Percentiles rank a stretch among this genome's conserved stretches.
These are phyloP conservation scores for Backusella tuberculispora DNA, from an alignment of 192 early-diverging fungal genomes.

Conservation along the genomic window DNA sequence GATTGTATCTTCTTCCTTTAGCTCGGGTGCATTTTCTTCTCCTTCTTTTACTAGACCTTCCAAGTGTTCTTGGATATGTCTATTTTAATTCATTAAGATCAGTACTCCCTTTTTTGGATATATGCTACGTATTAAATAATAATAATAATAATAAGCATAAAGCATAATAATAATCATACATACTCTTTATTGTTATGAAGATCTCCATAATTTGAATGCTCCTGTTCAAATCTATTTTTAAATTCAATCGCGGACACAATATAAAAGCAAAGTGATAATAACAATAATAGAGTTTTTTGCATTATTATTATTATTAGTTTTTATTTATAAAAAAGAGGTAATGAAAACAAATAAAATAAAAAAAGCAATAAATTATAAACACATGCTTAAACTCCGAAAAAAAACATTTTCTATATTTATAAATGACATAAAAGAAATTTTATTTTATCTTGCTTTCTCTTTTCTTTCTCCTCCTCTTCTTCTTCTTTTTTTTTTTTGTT, in stretches of 20 bases:
- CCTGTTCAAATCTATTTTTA: slow-evolving; percentile 26
- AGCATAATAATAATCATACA: background rate
- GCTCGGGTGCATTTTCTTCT: slow-evolving; percentile 36
- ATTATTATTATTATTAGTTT: background rate
- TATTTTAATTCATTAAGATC: slow-evolving; percentile 21
- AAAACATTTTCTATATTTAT: background rate
- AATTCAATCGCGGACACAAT: slow-evolving; percentile 3
- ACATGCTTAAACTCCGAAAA: background rate
- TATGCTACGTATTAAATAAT: background rate
- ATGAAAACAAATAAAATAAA: background rate
- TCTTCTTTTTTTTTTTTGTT: background rate
- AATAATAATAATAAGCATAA: background rate
- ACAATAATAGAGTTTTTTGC: background rate
- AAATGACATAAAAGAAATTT: background rate
- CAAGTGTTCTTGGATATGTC: slow-evolving; percentile 59
- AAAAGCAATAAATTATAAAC: background rate
- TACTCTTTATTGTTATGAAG: slow-evolving; percentile 39
- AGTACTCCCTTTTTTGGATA: background rate
- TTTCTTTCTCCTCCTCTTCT: background rate
- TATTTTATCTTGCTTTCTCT: background rate
- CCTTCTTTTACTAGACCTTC: slow-evolving; percentile 31
- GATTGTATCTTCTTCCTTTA: slow-evolving; percentile 61
- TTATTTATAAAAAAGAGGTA: background rate
- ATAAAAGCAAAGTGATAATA: background rate
- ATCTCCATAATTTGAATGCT: slow-evolving; percentile 41